Base-by-base conservation (phyloP, 148 eudicot species). In the Rhododendron williamsianum region DNA sequence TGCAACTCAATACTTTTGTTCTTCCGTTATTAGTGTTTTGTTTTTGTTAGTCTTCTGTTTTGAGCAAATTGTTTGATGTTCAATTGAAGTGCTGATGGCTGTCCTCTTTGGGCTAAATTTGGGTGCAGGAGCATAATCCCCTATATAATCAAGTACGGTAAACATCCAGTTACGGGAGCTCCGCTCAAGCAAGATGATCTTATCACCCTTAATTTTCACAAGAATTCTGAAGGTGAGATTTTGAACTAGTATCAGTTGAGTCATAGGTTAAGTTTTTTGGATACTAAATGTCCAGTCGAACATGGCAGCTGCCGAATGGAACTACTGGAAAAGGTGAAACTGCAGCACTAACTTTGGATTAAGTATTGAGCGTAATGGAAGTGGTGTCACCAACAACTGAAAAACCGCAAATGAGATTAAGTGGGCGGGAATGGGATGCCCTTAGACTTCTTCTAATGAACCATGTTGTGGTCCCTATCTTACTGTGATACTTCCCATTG, bases 141-240 rank as follows among this genome's bases (percentile, higher is more conserved):
- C 0, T 97, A 97, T 72, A 90, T 97, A 36, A 88, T 89, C 76
- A 97, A 97, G 90, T 94, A 90, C 46, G 98, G 99, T 46, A 95
- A 90, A 88, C 92, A 97, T 85, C 99, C 99, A 2, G 99, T 95
- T 27, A 94, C 98, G 3, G 99, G 99, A 78, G 90, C 88, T 52
- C 93, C 93, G 5, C 93, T 97, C 18, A 91, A 92, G 92, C 93
- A 88, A 78, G 92, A 89, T 84, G 93, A 97, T 88, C 94, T 97
- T 83, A 92, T 97, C 87, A 91, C 98, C 30, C 98, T 95, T 36
- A 90, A 81, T 69, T 97, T 96, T 83, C 99, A 97, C 87, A 97
- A 97, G 89, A 97, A 97, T 60, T 82, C 95, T 27, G 95, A 97
- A 89, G 98, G 99, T 95, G 83, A 21, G 38, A 38, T 58, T 71